Evolutionary conservation across 345 rosid genomes (phyloP), one percentile per base, ranked within the genome.

Genomic region (Salix koriyanagi): DNA sequence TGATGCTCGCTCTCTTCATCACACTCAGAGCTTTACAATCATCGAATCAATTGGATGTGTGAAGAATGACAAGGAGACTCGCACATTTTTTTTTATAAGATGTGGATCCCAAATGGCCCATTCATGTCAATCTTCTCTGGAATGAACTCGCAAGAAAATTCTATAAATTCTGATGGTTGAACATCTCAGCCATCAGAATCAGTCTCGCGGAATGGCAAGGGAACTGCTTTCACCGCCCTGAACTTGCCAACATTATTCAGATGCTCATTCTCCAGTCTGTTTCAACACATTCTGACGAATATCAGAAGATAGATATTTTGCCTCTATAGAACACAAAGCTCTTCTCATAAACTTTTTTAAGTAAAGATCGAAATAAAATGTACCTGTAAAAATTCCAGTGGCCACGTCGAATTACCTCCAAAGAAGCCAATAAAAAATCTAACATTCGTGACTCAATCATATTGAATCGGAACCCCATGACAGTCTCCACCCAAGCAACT

Each of bases 321-420:
- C 12, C 2, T 58, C 62, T 9, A 58, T 9, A 58, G 62, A n/a
- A 4, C 28, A n/a, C 28, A n/a, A n/a, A 58, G 62, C 12, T n/a
- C 62, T 58, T 58, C 28, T n/a, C 26, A 3, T 58, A 4, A 4
- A 23, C 6, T n/a, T 58, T 58, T 25, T 26, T 3, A n/a, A 58
- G 62, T 58, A n/a, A 58, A 58, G 14, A 11, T n/a, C 5, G 70
- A 46, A 26, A 72, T 11, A 12, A 69, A 46, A 80, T 41, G 73
- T 82, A 94, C 99, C 99, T 88, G 88, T 96, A 94, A 66, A 94
- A 96, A 80, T 94, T 96, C 99, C 99, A 94, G 30, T 96, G 99
- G 36, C 99, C 99, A 72, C 99, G 81, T 7, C 97, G 85, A 67
- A 92, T 89, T 65, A 96, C 97, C 86, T 96, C 99, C 39, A 90